These are phyloP conservation scores for Cucurbita maxima DNA, from an alignment of 306 rosid genomes.

Conservation along the genomic window DNA sequence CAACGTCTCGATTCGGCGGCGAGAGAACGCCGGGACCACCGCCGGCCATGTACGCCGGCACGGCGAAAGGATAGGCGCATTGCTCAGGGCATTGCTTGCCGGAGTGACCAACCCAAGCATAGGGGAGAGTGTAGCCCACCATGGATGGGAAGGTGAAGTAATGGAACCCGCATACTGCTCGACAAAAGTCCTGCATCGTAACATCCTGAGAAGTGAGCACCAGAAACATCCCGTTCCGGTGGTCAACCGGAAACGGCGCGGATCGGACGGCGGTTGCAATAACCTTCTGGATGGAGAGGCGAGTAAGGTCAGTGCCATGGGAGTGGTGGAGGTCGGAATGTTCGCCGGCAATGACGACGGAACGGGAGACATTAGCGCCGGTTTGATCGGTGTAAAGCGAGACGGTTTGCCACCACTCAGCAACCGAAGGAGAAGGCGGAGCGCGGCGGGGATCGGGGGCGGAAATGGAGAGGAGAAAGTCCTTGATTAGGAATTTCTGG, in stretches of 20 bases:
- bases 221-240: constrained; percentile 67
- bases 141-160: constrained; percentile 83
- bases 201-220: constrained; percentile 55
- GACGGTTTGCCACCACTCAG: constrained; percentile 77
- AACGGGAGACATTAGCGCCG: constrained; percentile 69
- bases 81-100: constrained; percentile 85
- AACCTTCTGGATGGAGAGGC: constrained; percentile 60
- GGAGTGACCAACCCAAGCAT: constrained; percentile 92
- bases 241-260: constrained; percentile 66
- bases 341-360: constrained; percentile 58
- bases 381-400: constrained; percentile 88
- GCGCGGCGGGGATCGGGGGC: constrained; percentile 13
- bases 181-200: constrained; percentile 71
- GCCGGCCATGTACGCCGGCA: constrained; percentile 68
- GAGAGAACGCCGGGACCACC: constrained; percentile 50
- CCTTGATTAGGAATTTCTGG: constrained; percentile 45
- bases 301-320: constrained; percentile 48
- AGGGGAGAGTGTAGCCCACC: constrained; percentile 79
- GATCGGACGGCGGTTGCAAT: constrained; percentile 52
- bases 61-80: constrained; percentile 80
- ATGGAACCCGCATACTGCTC: constrained; percentile 93
- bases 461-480: constrained; percentile 59
- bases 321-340: constrained; percentile 42
- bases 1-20: constrained; percentile 41
- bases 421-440: constrained; percentile 52